Evolutionary conservation across 208 protist genomes (phyloP).

Genomic region (Trichomonas gallinae): DNA sequence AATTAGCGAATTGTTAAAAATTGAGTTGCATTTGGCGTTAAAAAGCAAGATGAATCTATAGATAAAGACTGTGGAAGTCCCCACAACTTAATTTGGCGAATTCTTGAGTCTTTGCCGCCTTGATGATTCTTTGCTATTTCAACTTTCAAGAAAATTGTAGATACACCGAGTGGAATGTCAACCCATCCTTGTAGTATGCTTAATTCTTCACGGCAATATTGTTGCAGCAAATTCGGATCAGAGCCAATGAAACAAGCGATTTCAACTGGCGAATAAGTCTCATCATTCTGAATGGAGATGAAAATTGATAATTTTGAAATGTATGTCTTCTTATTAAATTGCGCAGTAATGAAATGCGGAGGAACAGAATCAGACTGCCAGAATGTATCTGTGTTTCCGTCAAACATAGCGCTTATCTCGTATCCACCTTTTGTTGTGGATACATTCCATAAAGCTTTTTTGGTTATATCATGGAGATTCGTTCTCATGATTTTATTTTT

Average conservation of each 20-base stretch:
- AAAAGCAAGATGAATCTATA: not conserved
- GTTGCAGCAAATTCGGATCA: not conserved
- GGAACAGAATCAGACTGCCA: conserved; percentile 17
- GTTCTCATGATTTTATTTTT: not conserved
- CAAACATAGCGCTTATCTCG: not conserved
- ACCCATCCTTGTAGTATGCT: not conserved
- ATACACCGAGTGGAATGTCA: not conserved
- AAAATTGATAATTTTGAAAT: not conserved
- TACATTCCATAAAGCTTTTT: not conserved
- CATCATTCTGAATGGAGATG: not conserved
- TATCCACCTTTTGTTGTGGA: not conserved
- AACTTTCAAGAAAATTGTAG: not conserved
- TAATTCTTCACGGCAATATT: not conserved
- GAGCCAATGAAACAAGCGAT: not conserved
- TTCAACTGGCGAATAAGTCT: conserved; percentile 6
- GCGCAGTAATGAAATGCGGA: not conserved
- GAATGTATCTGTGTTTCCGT: not conserved
- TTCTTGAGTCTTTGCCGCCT: not conserved
- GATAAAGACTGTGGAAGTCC: not conserved
- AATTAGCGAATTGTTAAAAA: not conserved
- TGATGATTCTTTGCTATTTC: not conserved
- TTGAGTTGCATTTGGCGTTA: not conserved
- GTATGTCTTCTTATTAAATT: not conserved
- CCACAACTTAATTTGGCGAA: not conserved
- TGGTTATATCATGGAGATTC: not conserved